These are phyloP conservation scores for Sordariomycetes sp. DNA, from an alignment of 2,329 filamentous ascomycete species.

Conservation along the genomic window DNA sequence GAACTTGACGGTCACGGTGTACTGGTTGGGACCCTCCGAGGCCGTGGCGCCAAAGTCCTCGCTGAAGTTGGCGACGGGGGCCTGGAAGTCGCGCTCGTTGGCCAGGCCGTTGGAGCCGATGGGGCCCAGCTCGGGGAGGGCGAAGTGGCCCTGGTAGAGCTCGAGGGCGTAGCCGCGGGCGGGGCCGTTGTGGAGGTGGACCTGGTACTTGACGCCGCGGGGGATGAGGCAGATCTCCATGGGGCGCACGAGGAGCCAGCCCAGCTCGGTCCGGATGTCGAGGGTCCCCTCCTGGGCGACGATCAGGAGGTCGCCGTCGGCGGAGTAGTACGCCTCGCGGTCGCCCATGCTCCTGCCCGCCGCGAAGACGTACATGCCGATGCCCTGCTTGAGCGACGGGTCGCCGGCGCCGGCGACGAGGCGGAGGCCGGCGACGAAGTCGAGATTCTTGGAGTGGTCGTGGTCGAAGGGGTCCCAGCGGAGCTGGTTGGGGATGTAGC, in stretches of 20 bases:
- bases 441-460: conserved; percentile 33
- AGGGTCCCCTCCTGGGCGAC: conserved; percentile 57
- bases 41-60: conserved; percentile 33
- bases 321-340: conserved; percentile 63
- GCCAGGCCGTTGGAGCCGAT: conserved; percentile 57
- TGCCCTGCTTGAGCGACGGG: conserved; percentile 57
- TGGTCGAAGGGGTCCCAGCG: conserved; percentile 69
- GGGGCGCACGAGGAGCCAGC: conserved; percentile 53
- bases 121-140: conserved; percentile 53
- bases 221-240: conserved; percentile 63
- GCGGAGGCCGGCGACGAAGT: conserved; percentile 42
- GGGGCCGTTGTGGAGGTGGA: conserved; percentile 42
- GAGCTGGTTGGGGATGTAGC: conserved; percentile 69
- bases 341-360: conserved; percentile 59
- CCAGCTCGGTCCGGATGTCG: conserved; percentile 62
- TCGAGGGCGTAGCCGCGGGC: conserved; percentile 59
- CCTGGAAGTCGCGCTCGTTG: conserved; percentile 59
- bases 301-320: conserved; percentile 64
- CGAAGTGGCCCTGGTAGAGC: conserved; percentile 54
- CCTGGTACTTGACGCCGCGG: conserved; percentile 54
- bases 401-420: conserved; percentile 67
- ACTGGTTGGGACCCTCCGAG: conserved; percentile 15
- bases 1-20: conserved; percentile 50
- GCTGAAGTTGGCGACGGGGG: conserved; percentile 51
- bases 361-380: conserved; percentile 66